Evolutionary conservation across 805 yeast species (phyloP).

Genomic region (Yarrowia sp.): DNA sequence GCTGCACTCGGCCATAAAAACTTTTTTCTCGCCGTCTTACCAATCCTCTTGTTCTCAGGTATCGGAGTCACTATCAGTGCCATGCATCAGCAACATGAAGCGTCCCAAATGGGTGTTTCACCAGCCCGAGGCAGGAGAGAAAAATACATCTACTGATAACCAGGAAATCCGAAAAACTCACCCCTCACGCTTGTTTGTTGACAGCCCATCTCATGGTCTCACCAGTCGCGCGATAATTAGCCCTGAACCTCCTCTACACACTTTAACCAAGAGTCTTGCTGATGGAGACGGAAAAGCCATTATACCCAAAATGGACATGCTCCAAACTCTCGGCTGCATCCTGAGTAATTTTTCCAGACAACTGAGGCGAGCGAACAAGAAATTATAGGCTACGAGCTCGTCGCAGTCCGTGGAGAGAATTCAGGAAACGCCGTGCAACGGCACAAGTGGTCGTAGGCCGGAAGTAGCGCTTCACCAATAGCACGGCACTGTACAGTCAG

Average conservation of each 20-base stretch:
- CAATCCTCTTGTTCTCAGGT: not conserved
- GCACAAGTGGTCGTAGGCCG: too few relatives aligned
- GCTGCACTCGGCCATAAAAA: not conserved
- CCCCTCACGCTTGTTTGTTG: too few relatives aligned
- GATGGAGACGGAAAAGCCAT: not conserved
- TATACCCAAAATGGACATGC: slow-evolving; percentile 9
- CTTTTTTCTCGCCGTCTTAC: not conserved
- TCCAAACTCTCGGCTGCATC: slow-evolving; percentile 16
- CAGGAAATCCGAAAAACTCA: too few relatives aligned
- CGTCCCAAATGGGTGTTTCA: not conserved
- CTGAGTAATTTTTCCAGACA: slow-evolving; percentile 8
- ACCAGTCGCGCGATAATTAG: not conserved
- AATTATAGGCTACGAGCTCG: not conserved
- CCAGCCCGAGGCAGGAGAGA: not conserved
- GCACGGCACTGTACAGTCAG: not conserved
- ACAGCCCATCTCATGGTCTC: slow-evolving; percentile 4
- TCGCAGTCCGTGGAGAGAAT: not conserved
- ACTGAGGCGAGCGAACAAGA: too few relatives aligned
- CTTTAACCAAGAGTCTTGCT: not conserved
- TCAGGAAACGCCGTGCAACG: too few relatives aligned
- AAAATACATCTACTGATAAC: too few relatives aligned
- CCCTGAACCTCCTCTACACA: not conserved
- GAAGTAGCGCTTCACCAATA: too few relatives aligned
- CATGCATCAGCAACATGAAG: not conserved
- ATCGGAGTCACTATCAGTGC: slow-evolving; percentile 4